These are phyloP conservation scores for Penicillium argentinense DNA, from an alignment of 495 filamentous ascomycete genomes.

Conservation along the genomic window DNA sequence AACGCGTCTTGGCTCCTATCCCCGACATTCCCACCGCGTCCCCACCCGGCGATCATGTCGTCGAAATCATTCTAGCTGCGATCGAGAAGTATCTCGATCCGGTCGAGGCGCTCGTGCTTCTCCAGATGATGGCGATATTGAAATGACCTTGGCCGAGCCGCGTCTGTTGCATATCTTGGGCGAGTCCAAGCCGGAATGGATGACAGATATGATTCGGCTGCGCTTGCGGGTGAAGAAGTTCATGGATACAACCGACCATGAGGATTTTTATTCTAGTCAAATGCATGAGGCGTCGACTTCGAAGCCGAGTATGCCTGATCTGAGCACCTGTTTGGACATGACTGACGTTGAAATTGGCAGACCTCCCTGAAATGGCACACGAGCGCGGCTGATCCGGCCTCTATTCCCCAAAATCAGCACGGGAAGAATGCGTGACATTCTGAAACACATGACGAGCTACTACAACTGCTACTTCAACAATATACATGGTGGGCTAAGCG, in stretches of 20 bases:
- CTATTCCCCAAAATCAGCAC: slow-evolving; percentile 8
- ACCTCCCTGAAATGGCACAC: slow-evolving; percentile 10
- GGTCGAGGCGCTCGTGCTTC: slow-evolving; percentile 2
- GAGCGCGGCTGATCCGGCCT: slow-evolving; percentile 6
- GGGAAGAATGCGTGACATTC: slow-evolving; percentile 4
- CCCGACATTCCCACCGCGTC: background rate
- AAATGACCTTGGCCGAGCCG: slow-evolving; percentile 1
- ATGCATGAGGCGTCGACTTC: slow-evolving; percentile 1
- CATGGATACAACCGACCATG: slow-evolving; percentile 15
- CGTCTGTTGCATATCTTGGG: slow-evolving; percentile 7
- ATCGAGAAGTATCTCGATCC: slow-evolving; percentile 8
- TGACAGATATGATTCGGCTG: slow-evolving; percentile 15
- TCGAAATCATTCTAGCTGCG: slow-evolving; percentile 3
- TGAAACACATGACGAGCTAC: slow-evolving; percentile 13
- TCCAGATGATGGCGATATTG: background rate
- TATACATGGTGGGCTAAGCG: slow-evolving; percentile 9
- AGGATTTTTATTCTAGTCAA: slow-evolving; percentile 9
- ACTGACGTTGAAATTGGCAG: slow-evolving; percentile 2
- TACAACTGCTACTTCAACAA: slow-evolving; percentile 13
- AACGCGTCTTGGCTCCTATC: slow-evolving; percentile 7
- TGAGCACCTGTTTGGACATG: background rate
- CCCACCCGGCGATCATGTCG: background rate
- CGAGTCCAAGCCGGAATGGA: slow-evolving; percentile 5
- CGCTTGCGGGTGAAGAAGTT: slow-evolving; percentile 10
- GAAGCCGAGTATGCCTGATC: slow-evolving; percentile 3